phyloP scores from a whole-genome alignment of 768 basidiomycete species.

The Suillus paluster region DNA sequence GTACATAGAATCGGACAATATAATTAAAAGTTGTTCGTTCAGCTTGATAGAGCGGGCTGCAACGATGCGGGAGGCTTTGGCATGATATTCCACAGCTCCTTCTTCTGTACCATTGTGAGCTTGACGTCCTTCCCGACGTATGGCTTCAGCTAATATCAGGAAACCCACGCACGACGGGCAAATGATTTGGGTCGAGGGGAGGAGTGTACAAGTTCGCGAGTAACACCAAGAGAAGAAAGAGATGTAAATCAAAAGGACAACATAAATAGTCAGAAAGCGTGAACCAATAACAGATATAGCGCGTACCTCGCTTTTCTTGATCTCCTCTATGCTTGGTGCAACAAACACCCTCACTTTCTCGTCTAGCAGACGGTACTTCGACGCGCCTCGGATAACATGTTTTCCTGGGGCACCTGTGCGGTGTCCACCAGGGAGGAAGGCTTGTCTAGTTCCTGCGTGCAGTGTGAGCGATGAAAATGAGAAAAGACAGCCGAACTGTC shows the following conservation, averaged over 20 bases:
- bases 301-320: constrained; percentile 61
- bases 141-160: constrained; percentile 3
- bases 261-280: constrained; percentile 4
- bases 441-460: constrained; percentile 76
- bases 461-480: background rate
- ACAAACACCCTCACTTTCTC: constrained; percentile 85
- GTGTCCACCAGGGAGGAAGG: constrained; percentile 79
- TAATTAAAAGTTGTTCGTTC: background rate
- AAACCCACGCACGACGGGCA: background rate
- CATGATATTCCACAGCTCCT: constrained; percentile 7
- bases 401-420: constrained; percentile 90
- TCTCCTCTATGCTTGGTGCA: constrained; percentile 72
- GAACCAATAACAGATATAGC: background rate
- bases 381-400: constrained; percentile 75
- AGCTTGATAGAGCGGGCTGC: background rate
- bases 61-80: background rate
- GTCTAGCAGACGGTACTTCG: constrained; percentile 83
- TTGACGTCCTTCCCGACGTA: constrained; percentile 9
- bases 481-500: background rate
- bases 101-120: constrained; percentile 7
- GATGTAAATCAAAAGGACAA: background rate
- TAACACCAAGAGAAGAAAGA: background rate
- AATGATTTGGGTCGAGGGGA: too few relatives aligned
- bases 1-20: background rate
- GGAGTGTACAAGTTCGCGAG: background rate